These are phyloP conservation scores for Schizopora paradoxa DNA, from an alignment of 1,284 basidiomycete genomes.

Conservation along the genomic window DNA sequence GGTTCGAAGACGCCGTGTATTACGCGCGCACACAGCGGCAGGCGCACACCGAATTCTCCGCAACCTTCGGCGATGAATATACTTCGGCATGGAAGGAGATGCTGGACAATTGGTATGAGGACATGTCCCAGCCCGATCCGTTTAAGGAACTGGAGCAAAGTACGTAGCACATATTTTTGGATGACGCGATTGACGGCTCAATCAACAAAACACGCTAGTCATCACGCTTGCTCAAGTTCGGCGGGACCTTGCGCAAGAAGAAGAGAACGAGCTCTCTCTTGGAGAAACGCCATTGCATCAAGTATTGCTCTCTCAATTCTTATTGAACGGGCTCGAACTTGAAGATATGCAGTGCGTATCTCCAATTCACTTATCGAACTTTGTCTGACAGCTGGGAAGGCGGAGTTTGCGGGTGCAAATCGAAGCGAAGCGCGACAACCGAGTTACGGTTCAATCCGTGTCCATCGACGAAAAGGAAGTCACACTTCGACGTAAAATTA, in stretches of 20 bases:
- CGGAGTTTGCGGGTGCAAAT: background rate
- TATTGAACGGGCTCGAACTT: background rate
- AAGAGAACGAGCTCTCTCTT: background rate
- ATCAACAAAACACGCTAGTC: background rate
- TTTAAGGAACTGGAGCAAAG: background rate
- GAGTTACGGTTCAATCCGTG: background rate
- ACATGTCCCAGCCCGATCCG: background rate
- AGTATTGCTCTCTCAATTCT: background rate
- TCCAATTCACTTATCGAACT: background rate
- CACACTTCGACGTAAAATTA: background rate
- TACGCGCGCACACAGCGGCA: background rate
- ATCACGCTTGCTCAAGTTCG: background rate
- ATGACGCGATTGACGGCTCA: too few species aligned
- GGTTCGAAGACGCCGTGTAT: background rate
- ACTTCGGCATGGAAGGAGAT: background rate
- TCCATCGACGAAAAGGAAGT: background rate
- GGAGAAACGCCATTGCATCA: background rate
- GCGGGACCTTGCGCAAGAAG: background rate
- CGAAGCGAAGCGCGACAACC: background rate
- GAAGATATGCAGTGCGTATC: conserved; percentile 1
- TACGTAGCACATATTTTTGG: background rate
- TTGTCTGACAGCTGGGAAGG: background rate
- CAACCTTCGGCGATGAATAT: background rate
- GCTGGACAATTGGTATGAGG: background rate
- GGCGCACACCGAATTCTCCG: background rate